Percentiles rank a stretch among this genome's conserved stretches.
phyloP scores from a whole-genome alignment of 2,329 filamentous ascomycete species.

The Nemania sp. region DNA sequence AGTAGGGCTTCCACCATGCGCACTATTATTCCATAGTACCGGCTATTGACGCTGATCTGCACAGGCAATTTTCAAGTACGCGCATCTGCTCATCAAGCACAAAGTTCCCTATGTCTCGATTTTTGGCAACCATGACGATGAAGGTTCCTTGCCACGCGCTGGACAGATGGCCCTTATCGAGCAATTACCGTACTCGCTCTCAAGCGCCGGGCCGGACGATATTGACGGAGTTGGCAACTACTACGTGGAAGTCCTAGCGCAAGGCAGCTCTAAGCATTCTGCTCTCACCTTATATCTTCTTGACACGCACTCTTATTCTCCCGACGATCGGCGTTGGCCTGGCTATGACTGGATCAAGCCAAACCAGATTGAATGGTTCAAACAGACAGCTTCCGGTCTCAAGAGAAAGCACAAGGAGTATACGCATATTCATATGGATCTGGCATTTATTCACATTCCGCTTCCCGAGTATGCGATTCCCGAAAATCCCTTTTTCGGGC shows the following conservation, averaged over 20 bases:
- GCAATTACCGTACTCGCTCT: constrained; percentile 85
- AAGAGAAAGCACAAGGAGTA: constrained; percentile 82
- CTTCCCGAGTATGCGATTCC: constrained; percentile 80
- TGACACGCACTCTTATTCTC: constrained; percentile 89
- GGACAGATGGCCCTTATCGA: constrained; percentile 86
- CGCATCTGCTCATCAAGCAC: constrained; percentile 78
- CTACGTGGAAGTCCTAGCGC: constrained; percentile 84
- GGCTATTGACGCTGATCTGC: constrained; percentile 24
- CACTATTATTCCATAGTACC: neutral
- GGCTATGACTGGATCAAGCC: constrained; percentile 98
- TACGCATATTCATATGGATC: constrained; percentile 88
- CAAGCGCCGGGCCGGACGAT: constrained; percentile 77
- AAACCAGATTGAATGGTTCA: constrained; percentile 94
- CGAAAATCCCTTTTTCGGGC: constrained; percentile 65
- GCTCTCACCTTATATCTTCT: constrained; percentile 93
- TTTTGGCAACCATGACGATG: constrained; percentile 97
- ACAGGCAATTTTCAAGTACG: constrained; percentile 89
- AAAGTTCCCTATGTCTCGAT: constrained; percentile 92
- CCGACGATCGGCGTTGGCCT: constrained; percentile 82
- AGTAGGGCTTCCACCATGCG: constrained; percentile 47
- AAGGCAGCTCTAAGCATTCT: constrained; percentile 78
- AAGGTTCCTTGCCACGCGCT: constrained; percentile 75
- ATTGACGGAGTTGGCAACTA: constrained; percentile 96
- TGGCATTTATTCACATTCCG: constrained; percentile 97
- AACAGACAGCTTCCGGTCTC: constrained; percentile 70